Evolutionary conservation across 495 filamentous ascomycete genomes (phyloP), one percentile per base, ranked within the genome.

Genomic region (Aspergillus leporis): DNA sequence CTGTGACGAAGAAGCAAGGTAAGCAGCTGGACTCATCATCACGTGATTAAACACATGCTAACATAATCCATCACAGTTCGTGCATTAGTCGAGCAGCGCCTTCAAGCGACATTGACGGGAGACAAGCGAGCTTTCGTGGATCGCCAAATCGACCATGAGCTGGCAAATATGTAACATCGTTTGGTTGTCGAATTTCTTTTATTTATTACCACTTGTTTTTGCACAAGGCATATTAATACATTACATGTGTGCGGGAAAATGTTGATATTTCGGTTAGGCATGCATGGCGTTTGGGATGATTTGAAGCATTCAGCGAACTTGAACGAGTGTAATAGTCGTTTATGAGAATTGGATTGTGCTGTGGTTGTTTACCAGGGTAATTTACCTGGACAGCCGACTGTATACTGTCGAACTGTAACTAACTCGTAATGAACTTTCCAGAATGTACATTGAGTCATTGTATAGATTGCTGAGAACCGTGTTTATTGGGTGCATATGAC

Each of bases 1-100:
- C 81, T 16, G 91, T 98, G 32, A 98, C 94, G 18, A 98, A 98
- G 85, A 98, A 98, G 77, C 94, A 98, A 81, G 80, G 87, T 80
- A 76, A 76, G 77, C 46, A 30, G 46, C 22, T 12, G 19, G 16
- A 45, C 19, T 32, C n/a, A 2, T 22, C 41, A 1, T 40, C 40
- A 16, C 10, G 10, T 38, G 5, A 16, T 56, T 14, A 38, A 8
- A 16, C 5, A 41, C 13, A 70, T 52, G 57, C 70, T 69, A 67
- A 65, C 58, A 13, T 5, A 23, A 23, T 36, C 19, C 31, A 46
- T 68, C 52, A 66, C 50, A 84, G 90, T 94, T 55, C 83, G 91
- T 51, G 92, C 89, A 13, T 81, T 97, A 50, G 92, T 96, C 25
- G 94, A 98, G 77, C 91, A 96, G 73, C 82, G 92, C 65, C 75